Base-by-base conservation (phyloP, 768 basidiomycete species). In the Candolleomyces aberdarensis region DNA sequence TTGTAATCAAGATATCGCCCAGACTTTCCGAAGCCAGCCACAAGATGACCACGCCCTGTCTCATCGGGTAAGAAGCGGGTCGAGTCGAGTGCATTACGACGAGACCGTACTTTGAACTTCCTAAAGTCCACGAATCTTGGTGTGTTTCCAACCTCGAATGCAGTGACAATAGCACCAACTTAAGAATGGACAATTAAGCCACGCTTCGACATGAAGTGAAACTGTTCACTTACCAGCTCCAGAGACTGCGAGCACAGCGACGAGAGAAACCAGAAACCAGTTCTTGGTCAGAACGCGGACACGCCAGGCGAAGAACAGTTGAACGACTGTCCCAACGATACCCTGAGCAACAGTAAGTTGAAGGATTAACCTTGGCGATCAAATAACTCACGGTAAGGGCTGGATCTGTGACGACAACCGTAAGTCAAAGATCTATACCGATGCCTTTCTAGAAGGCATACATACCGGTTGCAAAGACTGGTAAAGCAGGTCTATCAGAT, bases 291-390 rank as follows among this genome's bases (percentile, higher is more conserved):
- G 58, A 7, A 72, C 66, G 22, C 65, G 61, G 39, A 75, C 62
- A n/a, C 73, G 67, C 74, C 73, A 75, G 0, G 79, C 78, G 50
- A 81, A 81, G 65, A 83, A 84, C 5, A 77, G 60, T 56, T 83
- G 81, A 6, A 82, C 80, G 13, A 76, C 64, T 5, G 72, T 62
- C 1, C 77, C 79, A 36, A 79, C 79, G 57, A 83, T 73, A 5
- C 75, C 80, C 82, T 83, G 48, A 14, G 32, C 32, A 4, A 20
- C 15, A 47, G 36, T 62, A 40, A 46, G 49, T 49, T 26, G 39
- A 17, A 31, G 41, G 1, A 58, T 2, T 19, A 32, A 31, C 1
- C 46, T 43, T 14, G 19, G 59, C 29, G 6, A 0, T 3, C 5
- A 31, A 14, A 14, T 0, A 7, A 62, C 72, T 62, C 19, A 81